A percentile compares a stretch with the other conserved stretches of the same genome.
These are phyloP conservation scores for Tolypocladium tropicale DNA, from an alignment of 2,329 filamentous ascomycete species.

Conservation along the genomic window DNA sequence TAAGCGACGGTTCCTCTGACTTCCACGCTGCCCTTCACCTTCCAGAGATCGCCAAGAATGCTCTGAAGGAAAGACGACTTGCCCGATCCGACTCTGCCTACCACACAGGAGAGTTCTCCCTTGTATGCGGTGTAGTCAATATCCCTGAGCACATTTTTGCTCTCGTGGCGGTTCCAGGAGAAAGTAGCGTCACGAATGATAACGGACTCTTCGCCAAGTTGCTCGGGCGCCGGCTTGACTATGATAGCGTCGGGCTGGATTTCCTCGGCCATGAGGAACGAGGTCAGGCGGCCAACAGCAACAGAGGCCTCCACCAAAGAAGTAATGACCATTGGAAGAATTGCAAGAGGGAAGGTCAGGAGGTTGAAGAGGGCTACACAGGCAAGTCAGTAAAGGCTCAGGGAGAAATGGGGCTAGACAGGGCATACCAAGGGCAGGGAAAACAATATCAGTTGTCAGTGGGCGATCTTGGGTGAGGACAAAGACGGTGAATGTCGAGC, in stretches of 20 bases:
- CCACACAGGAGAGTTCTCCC: constrained; percentile 84
- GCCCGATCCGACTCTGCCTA: constrained; percentile 87
- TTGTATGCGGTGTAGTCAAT: constrained; percentile 87
- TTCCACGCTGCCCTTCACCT: constrained; percentile 71
- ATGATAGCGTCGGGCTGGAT: constrained; percentile 76
- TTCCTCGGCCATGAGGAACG: constrained; percentile 81
- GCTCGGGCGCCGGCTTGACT: constrained; percentile 57
- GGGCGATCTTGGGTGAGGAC: constrained; percentile 74
- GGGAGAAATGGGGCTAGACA: neutral
- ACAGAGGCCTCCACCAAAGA: constrained; percentile 94
- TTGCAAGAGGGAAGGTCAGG: constrained; percentile 84
- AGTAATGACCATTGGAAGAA: constrained; percentile 96
- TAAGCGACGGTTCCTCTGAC: constrained; percentile 80
- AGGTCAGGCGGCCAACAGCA: constrained; percentile 74
- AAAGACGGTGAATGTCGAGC: constrained; percentile 90
- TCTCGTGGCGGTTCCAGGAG: constrained; percentile 84
- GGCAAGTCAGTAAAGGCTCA: neutral
- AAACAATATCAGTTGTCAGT: constrained; percentile 88
- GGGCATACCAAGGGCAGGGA: constrained; percentile 58
- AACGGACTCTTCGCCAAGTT: constrained; percentile 77
- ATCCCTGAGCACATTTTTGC: constrained; percentile 61
- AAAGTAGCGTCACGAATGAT: constrained; percentile 77
- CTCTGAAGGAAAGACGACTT: constrained; percentile 90
- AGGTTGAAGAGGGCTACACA: constrained; percentile 80
- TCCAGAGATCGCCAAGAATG: constrained; percentile 86